Percentiles rank a stretch among this genome's conserved stretches.
phyloP scores from a whole-genome alignment of 257 asterid genomes.

The Nicotiana attenuata region DNA sequence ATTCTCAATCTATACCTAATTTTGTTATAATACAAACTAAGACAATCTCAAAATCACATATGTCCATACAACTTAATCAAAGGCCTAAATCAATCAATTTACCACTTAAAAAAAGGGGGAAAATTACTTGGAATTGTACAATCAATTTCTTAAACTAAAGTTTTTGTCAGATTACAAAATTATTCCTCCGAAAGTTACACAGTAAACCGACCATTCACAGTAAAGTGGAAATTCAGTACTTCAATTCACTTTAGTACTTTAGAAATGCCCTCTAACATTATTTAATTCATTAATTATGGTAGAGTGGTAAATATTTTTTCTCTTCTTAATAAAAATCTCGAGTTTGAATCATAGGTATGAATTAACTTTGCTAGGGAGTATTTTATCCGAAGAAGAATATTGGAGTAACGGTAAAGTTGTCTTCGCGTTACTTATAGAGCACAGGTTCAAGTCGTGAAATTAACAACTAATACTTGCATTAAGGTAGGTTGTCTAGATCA shows the following conservation, averaged over 20 bases:
- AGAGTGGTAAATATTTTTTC: too few species aligned
- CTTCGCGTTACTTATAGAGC: too few species aligned
- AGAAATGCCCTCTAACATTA: neutral
- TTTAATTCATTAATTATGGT: neutral
- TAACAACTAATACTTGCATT: too few species aligned
- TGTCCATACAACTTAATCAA: neutral
- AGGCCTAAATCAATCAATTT: neutral
- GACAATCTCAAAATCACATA: neutral
- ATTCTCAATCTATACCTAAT: constrained; percentile 9
- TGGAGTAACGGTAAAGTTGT: too few species aligned
- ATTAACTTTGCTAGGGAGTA: too few species aligned
- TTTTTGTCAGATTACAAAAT: neutral
- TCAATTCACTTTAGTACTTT: neutral
- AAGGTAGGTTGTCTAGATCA: too few species aligned
- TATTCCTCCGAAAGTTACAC: neutral
- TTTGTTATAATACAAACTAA: neutral
- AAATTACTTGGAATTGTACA: neutral
- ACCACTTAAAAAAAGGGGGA: neutral
- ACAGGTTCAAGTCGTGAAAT: too few species aligned
- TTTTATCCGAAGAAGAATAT: too few species aligned
- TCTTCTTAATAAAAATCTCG: too few species aligned
- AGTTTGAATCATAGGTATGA: too few species aligned
- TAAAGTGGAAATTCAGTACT: neutral
- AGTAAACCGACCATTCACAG: neutral
- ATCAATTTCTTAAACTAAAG: neutral